Percentiles rank a stretch among this genome's conserved stretches.
Conservation (phyloP, 1,139 yeast species). For the Zygoascus sp. region DNA sequence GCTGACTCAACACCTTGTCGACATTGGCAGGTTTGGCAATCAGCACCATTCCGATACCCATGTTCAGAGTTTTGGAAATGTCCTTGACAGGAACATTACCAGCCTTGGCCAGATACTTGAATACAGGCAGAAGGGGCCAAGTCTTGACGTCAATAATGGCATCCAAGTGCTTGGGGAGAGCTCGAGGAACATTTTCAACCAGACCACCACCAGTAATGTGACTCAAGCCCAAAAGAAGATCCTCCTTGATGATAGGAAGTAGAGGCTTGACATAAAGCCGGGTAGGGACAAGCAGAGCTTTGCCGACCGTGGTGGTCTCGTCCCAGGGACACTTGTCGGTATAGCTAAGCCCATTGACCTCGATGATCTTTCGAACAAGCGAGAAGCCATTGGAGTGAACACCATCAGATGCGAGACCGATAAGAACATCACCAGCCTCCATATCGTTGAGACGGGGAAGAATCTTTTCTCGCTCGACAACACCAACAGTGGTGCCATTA, state of each 20-base stretch:
- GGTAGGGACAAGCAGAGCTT: constrained; percentile 83
- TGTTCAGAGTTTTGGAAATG: constrained; percentile 83
- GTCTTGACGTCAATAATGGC: constrained; percentile 73
- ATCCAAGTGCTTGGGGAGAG: constrained; percentile 72
- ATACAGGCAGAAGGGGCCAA: constrained; percentile 84
- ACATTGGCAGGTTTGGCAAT: constrained; percentile 65
- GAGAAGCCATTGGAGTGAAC: constrained; percentile 97
- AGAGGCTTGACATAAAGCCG: constrained; percentile 91
- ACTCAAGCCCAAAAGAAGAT: constrained; percentile 78
- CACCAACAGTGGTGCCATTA: constrained; percentile 98
- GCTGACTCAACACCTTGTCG: constrained; percentile 48
- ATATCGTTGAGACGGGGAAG: constrained; percentile 67
- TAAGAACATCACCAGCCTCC: constrained; percentile 71
- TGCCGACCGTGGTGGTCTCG: constrained; percentile 63
- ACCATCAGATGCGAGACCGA: constrained; percentile 89
- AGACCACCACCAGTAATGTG: constrained; percentile 99
- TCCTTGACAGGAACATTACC: constrained; percentile 88
- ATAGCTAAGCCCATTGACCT: constrained; percentile 64
- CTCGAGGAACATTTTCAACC: constrained; percentile 93
- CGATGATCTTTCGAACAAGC: constrained; percentile 89
- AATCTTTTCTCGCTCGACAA: constrained; percentile 75
- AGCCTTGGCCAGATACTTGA: constrained; percentile 88
- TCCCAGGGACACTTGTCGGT: constrained; percentile 84
- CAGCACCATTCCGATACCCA: constrained; percentile 96
- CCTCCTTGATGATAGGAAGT: constrained; percentile 65